Conservation (phyloP, 495 filamentous ascomycete genomes). For the Aspergillus incahuasiensis region DNA sequence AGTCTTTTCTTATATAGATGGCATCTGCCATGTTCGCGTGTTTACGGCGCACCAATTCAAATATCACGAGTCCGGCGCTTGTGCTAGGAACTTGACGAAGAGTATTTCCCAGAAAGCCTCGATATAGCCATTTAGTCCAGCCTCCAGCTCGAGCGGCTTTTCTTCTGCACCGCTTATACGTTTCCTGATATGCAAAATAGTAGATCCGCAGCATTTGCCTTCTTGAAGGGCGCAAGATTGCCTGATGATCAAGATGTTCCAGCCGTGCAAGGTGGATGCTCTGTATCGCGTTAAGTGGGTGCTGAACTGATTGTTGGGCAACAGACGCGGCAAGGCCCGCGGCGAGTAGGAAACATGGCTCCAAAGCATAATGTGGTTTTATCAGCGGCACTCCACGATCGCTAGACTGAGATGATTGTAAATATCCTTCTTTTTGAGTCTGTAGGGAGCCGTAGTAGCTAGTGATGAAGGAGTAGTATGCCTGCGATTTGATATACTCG, state of each 20-base stretch:
- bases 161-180: constrained; percentile 61
- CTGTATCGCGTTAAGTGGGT: constrained; percentile 72
- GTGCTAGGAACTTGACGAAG: constrained; percentile 83
- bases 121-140: constrained; percentile 69
- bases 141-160: constrained; percentile 60
- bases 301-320: constrained; percentile 71
- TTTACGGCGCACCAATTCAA: constrained; percentile 78
- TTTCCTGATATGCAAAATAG: constrained; percentile 70
- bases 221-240: constrained; percentile 42
- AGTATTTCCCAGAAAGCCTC: constrained; percentile 68
- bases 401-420: constrained; percentile 21
- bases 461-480: constrained; percentile 74
- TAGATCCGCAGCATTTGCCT: constrained; percentile 59
- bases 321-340: constrained; percentile 75
- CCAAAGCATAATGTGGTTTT: constrained; percentile 78
- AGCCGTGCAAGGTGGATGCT: constrained; percentile 72
- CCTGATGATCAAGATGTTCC: constrained; percentile 68
- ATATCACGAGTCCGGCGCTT: constrained; percentile 83
- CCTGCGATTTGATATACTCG: constrained; percentile 81
- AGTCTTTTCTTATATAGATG: constrained; percentile 59
- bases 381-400: constrained; percentile 51
- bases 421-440: constrained; percentile 25
- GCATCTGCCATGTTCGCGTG: constrained; percentile 67
- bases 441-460: constrained; percentile 65
- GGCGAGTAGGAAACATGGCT: constrained; percentile 73